Conservation (phyloP, 345 rosid species). For the Eucalyptus curtisii region DNA sequence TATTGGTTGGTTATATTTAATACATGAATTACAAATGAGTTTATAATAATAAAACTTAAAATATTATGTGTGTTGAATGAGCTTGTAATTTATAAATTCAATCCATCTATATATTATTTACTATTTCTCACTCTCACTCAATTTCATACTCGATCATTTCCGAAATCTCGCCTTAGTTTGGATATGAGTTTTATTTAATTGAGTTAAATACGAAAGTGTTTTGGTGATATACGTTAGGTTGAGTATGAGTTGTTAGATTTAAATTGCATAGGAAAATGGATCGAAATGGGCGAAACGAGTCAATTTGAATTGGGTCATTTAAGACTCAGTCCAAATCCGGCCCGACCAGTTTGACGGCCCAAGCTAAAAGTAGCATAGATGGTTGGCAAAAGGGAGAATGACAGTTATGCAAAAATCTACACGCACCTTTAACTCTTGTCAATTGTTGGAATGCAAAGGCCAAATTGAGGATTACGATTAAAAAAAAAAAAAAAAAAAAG, state of each 20-base stretch:
- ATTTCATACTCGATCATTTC: rapidly evolving
- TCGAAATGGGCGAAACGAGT: rapidly evolving
- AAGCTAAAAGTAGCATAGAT: too few species aligned
- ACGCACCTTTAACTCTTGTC: neutral
- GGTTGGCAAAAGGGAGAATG: neutral
- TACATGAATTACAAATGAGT: neutral
- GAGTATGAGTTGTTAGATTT: rapidly evolving
- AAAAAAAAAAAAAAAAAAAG: rapidly evolving
- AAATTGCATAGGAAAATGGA: rapidly evolving
- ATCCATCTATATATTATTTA: too few species aligned
- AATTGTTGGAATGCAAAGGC: neutral
- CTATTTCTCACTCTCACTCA: rapidly evolving
- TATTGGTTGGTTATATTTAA: too few species aligned
- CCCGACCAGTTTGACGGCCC: neutral
- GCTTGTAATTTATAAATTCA: too few species aligned
- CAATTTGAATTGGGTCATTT: too few species aligned
- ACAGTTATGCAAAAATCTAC: neutral
- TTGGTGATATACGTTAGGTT: rapidly evolving
- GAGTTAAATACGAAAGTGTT: too few species aligned
- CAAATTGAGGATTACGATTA: neutral
- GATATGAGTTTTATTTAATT: neutral
- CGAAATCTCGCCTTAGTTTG: rapidly evolving
- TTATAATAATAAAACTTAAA: neutral
- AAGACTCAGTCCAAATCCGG: neutral
- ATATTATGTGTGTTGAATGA: too few species aligned